A percentile compares a stretch with the other conserved stretches of the same genome.
These are phyloP conservation scores for Acanthamoeba polyphaga DNA, from an alignment of 208 protist species.

Conservation along the genomic window DNA sequence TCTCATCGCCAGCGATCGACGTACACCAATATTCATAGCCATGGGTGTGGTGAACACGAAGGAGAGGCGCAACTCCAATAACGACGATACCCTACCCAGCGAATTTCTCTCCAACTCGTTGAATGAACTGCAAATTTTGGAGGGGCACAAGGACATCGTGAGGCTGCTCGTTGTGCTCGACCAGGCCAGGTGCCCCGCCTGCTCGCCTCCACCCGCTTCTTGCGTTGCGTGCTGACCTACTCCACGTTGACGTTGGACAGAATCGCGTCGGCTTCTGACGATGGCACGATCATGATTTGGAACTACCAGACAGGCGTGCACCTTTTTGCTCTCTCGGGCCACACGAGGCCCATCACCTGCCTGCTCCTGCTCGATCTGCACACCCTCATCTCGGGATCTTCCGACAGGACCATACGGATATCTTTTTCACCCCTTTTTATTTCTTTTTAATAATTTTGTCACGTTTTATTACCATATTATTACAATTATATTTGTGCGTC, in stretches of 20 bases:
- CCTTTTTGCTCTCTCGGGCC: conserved; percentile 54
- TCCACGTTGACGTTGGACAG: neutral
- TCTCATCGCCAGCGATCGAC: too few species aligned
- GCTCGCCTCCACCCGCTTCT: neutral
- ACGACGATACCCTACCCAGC: neutral
- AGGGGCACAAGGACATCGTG: conserved; percentile 51
- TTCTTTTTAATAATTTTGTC: neutral
- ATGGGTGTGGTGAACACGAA: conserved; percentile 32
- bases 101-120: conserved; percentile 44
- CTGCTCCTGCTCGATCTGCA: conserved; percentile 59
- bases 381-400: conserved; percentile 65
- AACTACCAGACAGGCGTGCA: conserved; percentile 37
- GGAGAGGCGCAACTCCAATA: neutral
- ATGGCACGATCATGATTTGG: conserved; percentile 44
- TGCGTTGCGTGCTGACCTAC: neutral
- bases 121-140: conserved; percentile 53
- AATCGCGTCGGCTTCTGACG: conserved; percentile 63
- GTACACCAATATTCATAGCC: neutral
- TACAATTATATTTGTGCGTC: neutral
- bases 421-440: conserved; percentile 20
- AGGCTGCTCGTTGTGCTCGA: conserved; percentile 24
- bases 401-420: conserved; percentile 65
- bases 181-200: neutral
- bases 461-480: neutral
- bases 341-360: conserved; percentile 67